A percentile compares a stretch with the other conserved stretches of the same genome.
Evolutionary conservation across 2,329 filamentous ascomycete species (phyloP).

Genomic region (Cadophora gregata): DNA sequence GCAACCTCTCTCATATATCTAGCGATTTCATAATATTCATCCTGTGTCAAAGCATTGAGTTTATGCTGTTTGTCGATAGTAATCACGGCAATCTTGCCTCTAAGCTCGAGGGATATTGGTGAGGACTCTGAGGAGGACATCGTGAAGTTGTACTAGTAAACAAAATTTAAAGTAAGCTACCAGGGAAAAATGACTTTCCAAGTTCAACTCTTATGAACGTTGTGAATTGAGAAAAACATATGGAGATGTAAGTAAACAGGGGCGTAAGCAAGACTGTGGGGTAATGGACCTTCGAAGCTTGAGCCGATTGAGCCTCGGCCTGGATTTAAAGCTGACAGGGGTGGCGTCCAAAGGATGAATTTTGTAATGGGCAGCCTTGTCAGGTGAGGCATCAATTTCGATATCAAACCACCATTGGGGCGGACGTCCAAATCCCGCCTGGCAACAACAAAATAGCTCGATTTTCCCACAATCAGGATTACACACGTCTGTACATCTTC

Average conservation of each 20-base stretch:
- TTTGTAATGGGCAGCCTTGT: constrained; percentile 5
- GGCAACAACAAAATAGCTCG: not conserved
- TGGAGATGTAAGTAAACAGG: not conserved
- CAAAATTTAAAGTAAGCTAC: too few species aligned
- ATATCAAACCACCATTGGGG: constrained; percentile 5
- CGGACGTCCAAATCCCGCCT: not conserved
- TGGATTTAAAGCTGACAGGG: constrained; percentile 12
- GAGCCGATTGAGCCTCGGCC: constrained; percentile 29
- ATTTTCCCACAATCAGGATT: not conserved
- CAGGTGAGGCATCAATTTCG: constrained; percentile 18
- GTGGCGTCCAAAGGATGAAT: too few species aligned
- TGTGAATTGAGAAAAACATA: not conserved
- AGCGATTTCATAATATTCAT: constrained; percentile 79
- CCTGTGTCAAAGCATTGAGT: constrained; percentile 79
- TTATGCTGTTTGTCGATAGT: constrained; percentile 86
- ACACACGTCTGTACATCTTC: constrained; percentile 22
- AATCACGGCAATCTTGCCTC: constrained; percentile 78
- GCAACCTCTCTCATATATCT: constrained; percentile 79
- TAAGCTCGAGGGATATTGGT: constrained; percentile 58
- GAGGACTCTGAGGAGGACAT: constrained; percentile 37
- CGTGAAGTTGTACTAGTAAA: not conserved
- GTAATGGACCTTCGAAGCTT: constrained; percentile 13
- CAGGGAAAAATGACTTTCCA: too few species aligned
- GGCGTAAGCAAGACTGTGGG: constrained; percentile 19
- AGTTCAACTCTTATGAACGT: not conserved